Conservation (phyloP, 768 basidiomycete genomes). For the Mycena chlorophos region DNA sequence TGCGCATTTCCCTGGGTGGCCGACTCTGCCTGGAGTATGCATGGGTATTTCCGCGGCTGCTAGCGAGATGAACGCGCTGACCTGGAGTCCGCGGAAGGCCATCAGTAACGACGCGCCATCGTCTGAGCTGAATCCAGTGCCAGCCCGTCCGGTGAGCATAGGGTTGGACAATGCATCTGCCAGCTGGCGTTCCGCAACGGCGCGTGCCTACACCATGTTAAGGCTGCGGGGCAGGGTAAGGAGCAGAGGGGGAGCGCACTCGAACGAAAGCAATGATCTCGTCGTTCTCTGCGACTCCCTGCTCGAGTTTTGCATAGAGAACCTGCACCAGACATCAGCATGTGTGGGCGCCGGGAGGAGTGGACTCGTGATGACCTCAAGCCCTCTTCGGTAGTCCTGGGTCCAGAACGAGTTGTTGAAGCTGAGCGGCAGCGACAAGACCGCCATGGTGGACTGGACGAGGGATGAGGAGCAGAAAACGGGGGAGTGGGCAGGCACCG, state of each 20-base stretch:
- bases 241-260: slow-evolving; percentile 45
- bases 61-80: background rate
- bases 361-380: slow-evolving; percentile 73
- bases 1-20: slow-evolving; percentile 73
- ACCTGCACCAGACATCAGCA: slow-evolving; percentile 7
- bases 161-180: slow-evolving; percentile 59
- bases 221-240: slow-evolving; percentile 7
- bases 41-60: background rate
- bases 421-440: slow-evolving; percentile 82
- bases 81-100: slow-evolving; percentile 76
- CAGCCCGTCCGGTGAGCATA: slow-evolving; percentile 46
- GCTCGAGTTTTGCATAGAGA: slow-evolving; percentile 20
- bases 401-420: slow-evolving; percentile 97
- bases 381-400: slow-evolving; percentile 81
- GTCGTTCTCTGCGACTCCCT: slow-evolving; percentile 83
- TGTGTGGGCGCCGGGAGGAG: slow-evolving; percentile 58
- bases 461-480: slow-evolving; percentile 3
- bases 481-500: slow-evolving; percentile 4
- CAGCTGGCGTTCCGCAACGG: slow-evolving; percentile 64
- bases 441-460: slow-evolving; percentile 59
- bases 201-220: slow-evolving; percentile 60
- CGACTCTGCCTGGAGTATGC: slow-evolving; percentile 49
- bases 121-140: slow-evolving; percentile 75
- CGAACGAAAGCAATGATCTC: slow-evolving; percentile 82
- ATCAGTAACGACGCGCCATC: slow-evolving; percentile 82